Conservation (phyloP, 192 early-diverging fungal genomes). For the Entomortierella parvispora region DNA sequence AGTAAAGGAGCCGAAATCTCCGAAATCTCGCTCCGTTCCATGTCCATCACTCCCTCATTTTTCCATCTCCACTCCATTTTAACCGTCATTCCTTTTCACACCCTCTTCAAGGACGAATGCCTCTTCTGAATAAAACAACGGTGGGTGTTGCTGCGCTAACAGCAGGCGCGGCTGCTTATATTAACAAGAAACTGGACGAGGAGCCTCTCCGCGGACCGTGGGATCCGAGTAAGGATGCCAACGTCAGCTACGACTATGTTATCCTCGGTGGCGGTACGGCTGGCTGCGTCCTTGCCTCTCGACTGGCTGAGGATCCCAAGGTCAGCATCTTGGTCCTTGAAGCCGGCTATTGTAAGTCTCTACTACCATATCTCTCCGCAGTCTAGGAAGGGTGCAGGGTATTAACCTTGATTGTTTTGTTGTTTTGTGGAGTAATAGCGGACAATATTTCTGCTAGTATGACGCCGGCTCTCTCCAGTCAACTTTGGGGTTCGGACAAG, state of each 20-base stretch:
- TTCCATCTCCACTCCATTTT: too few species aligned
- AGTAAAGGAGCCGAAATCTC: too few species aligned
- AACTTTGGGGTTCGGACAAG: constrained; percentile 4
- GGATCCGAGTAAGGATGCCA: constrained; percentile 13
- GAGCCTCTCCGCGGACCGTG: constrained; percentile 35
- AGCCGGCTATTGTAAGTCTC: constrained; percentile 36
- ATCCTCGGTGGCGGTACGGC: constrained; percentile 47
- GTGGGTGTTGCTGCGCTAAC: constrained; percentile 13
- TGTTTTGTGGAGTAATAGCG: constrained; percentile 2
- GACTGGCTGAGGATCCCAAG: constrained; percentile 37
- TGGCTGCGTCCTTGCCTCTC: constrained; percentile 48
- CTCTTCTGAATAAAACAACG: constrained; percentile 11
- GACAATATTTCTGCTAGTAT: constrained; percentile 29
- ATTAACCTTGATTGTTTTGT: neutral
- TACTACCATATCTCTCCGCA: too few species aligned
- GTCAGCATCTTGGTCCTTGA: constrained; percentile 40
- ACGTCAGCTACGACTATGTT: constrained; percentile 33
- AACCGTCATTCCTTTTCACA: too few species aligned
- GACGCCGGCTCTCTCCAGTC: constrained; percentile 2
- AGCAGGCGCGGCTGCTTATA: constrained; percentile 8
- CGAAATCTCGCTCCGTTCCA: too few species aligned
- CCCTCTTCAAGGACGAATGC: constrained; percentile 17
- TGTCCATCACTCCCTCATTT: too few species aligned
- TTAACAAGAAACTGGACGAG: constrained; percentile 25
- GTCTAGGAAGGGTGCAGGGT: neutral